A percentile compares a stretch with the other conserved stretches of the same genome.
These are phyloP conservation scores for Mortierella sp. DNA, from an alignment of 371 early-diverging fungal genomes.

Conservation along the genomic window DNA sequence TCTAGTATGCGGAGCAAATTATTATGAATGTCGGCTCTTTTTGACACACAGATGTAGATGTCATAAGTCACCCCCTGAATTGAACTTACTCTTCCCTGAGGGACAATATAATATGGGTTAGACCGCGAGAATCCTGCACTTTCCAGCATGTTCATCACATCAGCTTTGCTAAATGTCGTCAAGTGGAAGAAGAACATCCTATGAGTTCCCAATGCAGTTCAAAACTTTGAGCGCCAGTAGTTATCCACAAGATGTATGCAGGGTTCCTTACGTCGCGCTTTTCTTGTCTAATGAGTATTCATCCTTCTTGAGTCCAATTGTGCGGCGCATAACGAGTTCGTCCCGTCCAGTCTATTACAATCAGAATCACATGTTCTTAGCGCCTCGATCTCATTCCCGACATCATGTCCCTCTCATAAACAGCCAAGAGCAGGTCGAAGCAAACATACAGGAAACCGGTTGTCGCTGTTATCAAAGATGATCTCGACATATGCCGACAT, in stretches of 20 bases:
- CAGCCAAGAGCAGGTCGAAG: not conserved
- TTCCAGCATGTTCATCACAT: conserved; percentile 95
- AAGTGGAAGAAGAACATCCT: not conserved
- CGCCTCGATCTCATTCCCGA: not conserved
- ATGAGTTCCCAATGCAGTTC: not conserved
- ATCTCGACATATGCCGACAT: conserved; percentile 98
- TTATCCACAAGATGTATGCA: not conserved
- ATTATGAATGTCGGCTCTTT: not conserved
- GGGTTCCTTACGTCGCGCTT: conserved; percentile 75
- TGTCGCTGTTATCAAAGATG: conserved; percentile 96
- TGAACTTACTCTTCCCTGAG: conserved; percentile 94
- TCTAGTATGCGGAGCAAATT: conserved; percentile 58
- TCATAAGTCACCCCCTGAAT: no score
- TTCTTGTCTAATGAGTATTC: conserved; percentile 98
- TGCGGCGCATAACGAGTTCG: conserved; percentile 91
- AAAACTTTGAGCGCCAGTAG: not conserved
- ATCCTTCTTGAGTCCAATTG: conserved; percentile 96
- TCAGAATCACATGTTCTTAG: not conserved
- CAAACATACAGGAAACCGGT: conserved; percentile 89
- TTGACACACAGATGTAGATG: no score
- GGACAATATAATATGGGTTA: conserved; percentile 99
- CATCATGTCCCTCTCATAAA: not conserved
- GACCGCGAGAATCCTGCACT: conserved; percentile 98
- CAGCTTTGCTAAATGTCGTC: conserved; percentile 77
- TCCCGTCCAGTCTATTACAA: conserved; percentile 84